phyloP scores from a whole-genome alignment of 2,329 filamentous ascomycete species.

The Xylariaceae sp. region DNA sequence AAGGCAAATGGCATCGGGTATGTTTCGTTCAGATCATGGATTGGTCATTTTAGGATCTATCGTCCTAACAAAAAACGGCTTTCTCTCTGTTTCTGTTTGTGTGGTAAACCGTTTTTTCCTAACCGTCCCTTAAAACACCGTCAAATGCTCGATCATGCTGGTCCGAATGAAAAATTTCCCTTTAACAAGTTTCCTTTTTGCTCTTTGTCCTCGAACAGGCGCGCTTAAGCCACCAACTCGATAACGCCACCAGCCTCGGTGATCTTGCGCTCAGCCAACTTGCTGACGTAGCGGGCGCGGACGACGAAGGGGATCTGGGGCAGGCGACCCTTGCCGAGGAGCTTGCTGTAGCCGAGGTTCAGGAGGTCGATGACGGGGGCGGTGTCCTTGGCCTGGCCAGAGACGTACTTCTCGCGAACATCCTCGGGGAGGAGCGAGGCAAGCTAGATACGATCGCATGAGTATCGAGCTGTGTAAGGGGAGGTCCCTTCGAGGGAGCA shows the following conservation, averaged over 20 bases:
- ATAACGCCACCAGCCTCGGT: constrained; percentile 82
- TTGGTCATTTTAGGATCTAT: constrained; percentile 17
- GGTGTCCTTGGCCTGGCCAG: constrained; percentile 75
- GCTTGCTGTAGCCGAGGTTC: constrained; percentile 94
- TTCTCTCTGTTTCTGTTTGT: not conserved
- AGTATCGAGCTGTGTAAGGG: not conserved
- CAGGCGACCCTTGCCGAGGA: constrained; percentile 96
- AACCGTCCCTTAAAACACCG: constrained; percentile 17
- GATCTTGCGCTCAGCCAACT: constrained; percentile 98
- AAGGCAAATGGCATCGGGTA: not conserved
- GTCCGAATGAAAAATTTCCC: not conserved
- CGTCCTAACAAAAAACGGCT: constrained; percentile 3
- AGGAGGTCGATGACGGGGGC: constrained; percentile 98
- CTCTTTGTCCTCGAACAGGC: not conserved
- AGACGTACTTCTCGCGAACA: constrained; percentile 87
- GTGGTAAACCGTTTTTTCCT: not conserved
- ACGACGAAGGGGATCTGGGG: constrained; percentile 92
- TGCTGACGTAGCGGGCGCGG: constrained; percentile 90
- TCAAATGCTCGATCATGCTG: constrained; percentile 14
- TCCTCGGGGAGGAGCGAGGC: constrained; percentile 92
- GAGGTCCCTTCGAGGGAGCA: not conserved
- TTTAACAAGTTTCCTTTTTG: not conserved
- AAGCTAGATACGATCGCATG: constrained; percentile 52
- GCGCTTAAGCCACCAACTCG: constrained; percentile 20
- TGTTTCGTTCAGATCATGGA: constrained; percentile 5